A percentile compares a stretch with the other conserved stretches of the same genome.
Evolutionary conservation across 2,329 filamentous ascomycete species (phyloP).

Genomic region (Coniella lustricola): DNA sequence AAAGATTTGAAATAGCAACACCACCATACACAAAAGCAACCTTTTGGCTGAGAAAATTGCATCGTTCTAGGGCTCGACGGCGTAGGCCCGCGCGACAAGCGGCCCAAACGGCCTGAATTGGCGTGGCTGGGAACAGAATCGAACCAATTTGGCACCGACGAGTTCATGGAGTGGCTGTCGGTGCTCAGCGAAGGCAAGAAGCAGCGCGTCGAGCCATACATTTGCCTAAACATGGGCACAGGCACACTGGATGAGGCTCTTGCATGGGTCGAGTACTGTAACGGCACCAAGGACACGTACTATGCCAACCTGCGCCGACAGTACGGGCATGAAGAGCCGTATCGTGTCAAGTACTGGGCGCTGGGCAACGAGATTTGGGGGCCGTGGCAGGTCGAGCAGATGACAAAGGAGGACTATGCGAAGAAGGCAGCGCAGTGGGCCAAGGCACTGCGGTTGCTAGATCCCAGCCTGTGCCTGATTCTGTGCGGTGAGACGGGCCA

Average conservation of each 20-base stretch:
- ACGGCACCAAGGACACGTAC: conserved; percentile 67
- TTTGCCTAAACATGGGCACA: conserved; percentile 76
- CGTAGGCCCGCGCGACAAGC: conserved; percentile 63
- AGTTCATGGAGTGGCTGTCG: conserved; percentile 78
- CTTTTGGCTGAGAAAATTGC: neutral
- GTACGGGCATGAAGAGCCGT: conserved; percentile 70
- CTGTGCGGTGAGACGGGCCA: conserved; percentile 67
- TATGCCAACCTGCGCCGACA: conserved; percentile 74
- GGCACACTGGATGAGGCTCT: conserved; percentile 53
- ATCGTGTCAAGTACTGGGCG: conserved; percentile 80
- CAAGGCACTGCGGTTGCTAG: conserved; percentile 64
- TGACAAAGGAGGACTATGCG: conserved; percentile 63
- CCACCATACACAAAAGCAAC: too few species aligned
- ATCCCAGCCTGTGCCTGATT: conserved; percentile 62
- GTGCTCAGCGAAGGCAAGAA: conserved; percentile 54
- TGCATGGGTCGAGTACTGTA: conserved; percentile 83
- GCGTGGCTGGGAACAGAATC: conserved; percentile 72
- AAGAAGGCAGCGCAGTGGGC: conserved; percentile 65
- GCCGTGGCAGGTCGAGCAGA: conserved; percentile 59
- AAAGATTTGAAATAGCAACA: neutral
- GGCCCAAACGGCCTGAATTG: conserved; percentile 62
- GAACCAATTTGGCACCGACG: conserved; percentile 78
- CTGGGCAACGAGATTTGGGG: conserved; percentile 71
- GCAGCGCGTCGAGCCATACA: conserved; percentile 66
- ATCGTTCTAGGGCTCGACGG: conserved; percentile 50